Conservation (phyloP, 1,139 yeast genomes). For the Suhomyces terraborum region DNA sequence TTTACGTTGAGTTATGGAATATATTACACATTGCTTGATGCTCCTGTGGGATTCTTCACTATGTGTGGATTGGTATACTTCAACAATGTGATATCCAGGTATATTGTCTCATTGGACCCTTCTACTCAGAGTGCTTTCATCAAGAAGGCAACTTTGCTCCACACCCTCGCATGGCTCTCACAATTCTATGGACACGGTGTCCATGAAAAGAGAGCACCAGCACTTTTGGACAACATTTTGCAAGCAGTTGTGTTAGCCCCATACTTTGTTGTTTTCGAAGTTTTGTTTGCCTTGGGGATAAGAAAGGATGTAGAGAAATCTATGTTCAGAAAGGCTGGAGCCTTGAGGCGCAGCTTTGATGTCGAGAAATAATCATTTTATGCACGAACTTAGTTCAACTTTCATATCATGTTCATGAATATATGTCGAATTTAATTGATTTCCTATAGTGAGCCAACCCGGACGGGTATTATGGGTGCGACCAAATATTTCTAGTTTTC, state of each 20-base stretch:
- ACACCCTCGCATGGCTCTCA: constrained; percentile 69
- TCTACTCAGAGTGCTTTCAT: constrained; percentile 26
- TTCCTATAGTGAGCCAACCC: constrained; percentile 92
- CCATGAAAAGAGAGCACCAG: constrained; percentile 84
- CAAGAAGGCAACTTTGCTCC: constrained; percentile 39
- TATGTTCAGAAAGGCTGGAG: constrained; percentile 57
- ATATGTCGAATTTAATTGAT: constrained; percentile 65
- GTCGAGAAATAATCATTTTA: background rate
- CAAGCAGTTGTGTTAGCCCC: constrained; percentile 93
- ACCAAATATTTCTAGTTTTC: constrained; percentile 88
- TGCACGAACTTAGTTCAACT: constrained; percentile 30
- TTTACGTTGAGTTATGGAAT: constrained; percentile 38
- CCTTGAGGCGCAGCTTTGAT: constrained; percentile 27
- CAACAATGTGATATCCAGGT: constrained; percentile 38
- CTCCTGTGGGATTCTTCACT: constrained; percentile 42
- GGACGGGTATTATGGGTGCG: constrained; percentile 81
- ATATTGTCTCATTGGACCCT: constrained; percentile 22
- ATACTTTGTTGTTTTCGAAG: constrained; percentile 79
- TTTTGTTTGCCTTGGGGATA: constrained; percentile 67
- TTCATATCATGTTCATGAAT: constrained; percentile 61
- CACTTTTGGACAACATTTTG: constrained; percentile 74
- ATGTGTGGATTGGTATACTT: constrained; percentile 42
- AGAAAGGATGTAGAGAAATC: constrained; percentile 53
- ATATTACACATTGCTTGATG: constrained; percentile 48
- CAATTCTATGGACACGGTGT: constrained; percentile 89